Conservation (phyloP, 306 rosid genomes). For the Boehmeria nivea region DNA sequence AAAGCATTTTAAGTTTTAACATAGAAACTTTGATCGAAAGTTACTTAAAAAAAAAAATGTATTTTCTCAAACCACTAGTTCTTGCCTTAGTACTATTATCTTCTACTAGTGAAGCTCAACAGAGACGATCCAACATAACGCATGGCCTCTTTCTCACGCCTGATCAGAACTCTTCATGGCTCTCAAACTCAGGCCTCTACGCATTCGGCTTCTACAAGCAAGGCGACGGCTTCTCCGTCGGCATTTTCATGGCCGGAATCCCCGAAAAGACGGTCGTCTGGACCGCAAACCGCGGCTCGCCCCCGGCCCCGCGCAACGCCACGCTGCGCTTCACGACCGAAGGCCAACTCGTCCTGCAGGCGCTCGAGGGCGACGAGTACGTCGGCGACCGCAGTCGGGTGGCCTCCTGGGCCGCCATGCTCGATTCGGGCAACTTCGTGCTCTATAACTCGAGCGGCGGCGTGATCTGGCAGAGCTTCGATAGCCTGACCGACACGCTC, state of each 20-base stretch:
- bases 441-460: background rate
- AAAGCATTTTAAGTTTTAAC: too few relatives aligned
- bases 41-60: too few relatives aligned
- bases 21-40: too few relatives aligned
- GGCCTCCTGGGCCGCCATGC: constrained; percentile 15
- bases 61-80: too few relatives aligned
- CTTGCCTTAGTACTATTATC: too few relatives aligned
- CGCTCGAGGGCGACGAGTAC: background rate
- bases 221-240: constrained; percentile 19
- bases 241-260: constrained; percentile 8
- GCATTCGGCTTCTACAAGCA: constrained; percentile 28
- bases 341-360: constrained; percentile 15
- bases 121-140: too few relatives aligned
- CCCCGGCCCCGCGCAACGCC: constrained; percentile 1
- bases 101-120: too few relatives aligned
- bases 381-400: background rate
- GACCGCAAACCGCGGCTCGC: constrained; percentile 17
- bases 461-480: constrained; percentile 15
- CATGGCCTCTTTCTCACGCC: too few relatives aligned
- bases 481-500: constrained; percentile 15
- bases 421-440: constrained; percentile 18
- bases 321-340: constrained; percentile 6
- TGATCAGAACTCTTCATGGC: constrained; percentile 27
- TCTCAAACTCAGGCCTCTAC: constrained; percentile 20
- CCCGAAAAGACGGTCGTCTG: constrained; percentile 29